phyloP scores from a whole-genome alignment of 768 basidiomycete genomes.

The Psilocybe azurescens region DNA sequence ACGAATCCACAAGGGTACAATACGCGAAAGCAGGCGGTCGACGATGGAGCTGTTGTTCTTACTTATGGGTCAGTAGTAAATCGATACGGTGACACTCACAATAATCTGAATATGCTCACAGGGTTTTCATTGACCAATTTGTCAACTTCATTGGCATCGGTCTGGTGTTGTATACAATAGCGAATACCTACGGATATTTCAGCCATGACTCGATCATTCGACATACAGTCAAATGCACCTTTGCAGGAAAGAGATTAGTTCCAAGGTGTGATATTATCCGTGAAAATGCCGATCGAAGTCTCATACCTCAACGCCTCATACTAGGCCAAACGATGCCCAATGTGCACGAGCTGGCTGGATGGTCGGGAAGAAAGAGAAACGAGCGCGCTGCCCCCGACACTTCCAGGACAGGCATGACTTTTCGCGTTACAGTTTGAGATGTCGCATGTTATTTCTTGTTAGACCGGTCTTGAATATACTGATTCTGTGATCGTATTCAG shows the following conservation, averaged over 20 bases:
- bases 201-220: conserved; percentile 48
- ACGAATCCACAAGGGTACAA: conserved; percentile 37
- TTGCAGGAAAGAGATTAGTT: conserved; percentile 48
- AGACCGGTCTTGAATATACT: neutral
- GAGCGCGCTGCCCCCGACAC: conserved; percentile 18
- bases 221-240: conserved; percentile 42
- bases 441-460: neutral
- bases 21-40: conserved; percentile 46
- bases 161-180: conserved; percentile 40
- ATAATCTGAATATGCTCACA: conserved; percentile 13
- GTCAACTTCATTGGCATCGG: conserved; percentile 46
- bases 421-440: neutral
- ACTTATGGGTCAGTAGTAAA: conserved; percentile 34
- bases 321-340: conserved; percentile 43
- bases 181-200: conserved; percentile 39
- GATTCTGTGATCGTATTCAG: neutral
- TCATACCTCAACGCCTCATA: neutral
- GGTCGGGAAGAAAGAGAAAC: conserved; percentile 43
- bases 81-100: neutral
- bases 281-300: neutral
- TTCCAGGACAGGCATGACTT: neutral
- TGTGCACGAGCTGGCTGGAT: conserved; percentile 49
- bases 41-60: conserved; percentile 50
- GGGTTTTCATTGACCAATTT: conserved; percentile 42
- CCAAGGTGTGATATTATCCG: conserved; percentile 35